A percentile compares a stretch with the other conserved stretches of the same genome.
phyloP scores from a whole-genome alignment of 1,139 yeast genomes.

The Debaryomycetaceae sp. region DNA sequence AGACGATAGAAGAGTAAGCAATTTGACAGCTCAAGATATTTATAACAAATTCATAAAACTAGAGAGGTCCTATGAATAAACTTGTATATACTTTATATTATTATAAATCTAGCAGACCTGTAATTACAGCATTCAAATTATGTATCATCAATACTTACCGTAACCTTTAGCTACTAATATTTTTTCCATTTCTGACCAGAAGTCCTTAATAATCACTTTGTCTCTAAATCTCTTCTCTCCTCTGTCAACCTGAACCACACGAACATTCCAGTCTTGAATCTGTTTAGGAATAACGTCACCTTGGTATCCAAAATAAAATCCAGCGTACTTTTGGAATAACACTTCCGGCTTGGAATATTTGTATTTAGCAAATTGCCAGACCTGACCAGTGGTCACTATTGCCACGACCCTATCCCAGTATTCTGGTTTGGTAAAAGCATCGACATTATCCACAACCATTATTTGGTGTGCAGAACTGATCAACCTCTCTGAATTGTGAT shows the following conservation, averaged over 20 bases:
- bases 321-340: slow-evolving; percentile 80
- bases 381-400: slow-evolving; percentile 93
- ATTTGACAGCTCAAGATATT: slow-evolving; percentile 45
- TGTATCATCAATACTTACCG: slow-evolving; percentile 19
- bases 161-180: slow-evolving; percentile 48
- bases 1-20: slow-evolving; percentile 47
- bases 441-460: slow-evolving; percentile 83
- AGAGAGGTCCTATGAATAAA: slow-evolving; percentile 42
- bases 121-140: background rate
- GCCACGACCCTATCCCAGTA: slow-evolving; percentile 97
- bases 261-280: slow-evolving; percentile 85
- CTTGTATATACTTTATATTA: slow-evolving; percentile 1
- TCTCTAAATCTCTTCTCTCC: slow-evolving; percentile 79
- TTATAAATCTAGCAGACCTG: background rate
- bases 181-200: slow-evolving; percentile 77
- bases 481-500: slow-evolving; percentile 55
- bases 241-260: slow-evolving; percentile 72
- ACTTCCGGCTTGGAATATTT: slow-evolving; percentile 77
- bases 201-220: slow-evolving; percentile 75
- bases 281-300: slow-evolving; percentile 79
- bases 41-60: slow-evolving; percentile 45
- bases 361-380: slow-evolving; percentile 92
- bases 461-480: slow-evolving; percentile 56
- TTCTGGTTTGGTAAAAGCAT: slow-evolving; percentile 87
- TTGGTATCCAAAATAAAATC: slow-evolving; percentile 71